Conservation (phyloP, 345 rosid species). For the Firmiana major region DNA sequence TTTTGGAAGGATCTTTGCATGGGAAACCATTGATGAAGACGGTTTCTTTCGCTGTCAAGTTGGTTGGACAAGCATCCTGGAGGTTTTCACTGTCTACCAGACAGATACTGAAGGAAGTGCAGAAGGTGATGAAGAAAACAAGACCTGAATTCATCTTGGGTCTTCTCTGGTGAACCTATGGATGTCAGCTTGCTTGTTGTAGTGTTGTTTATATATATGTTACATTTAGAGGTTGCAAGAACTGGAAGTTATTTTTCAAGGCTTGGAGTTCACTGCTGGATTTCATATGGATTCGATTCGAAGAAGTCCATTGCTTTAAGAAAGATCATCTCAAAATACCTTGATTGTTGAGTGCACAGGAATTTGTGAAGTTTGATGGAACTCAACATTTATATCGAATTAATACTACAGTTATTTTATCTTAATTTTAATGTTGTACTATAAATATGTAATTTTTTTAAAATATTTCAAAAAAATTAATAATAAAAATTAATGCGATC, state of each 20-base stretch:
- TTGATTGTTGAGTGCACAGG: neutral
- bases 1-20: slow-evolving; percentile 54
- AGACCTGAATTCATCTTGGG: slow-evolving; percentile 34
- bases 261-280: slow-evolving; percentile 10
- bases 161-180: neutral
- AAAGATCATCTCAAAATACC: slow-evolving; percentile 1
- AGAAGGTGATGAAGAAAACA: slow-evolving; percentile 22
- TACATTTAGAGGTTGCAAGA: slow-evolving; percentile 10
- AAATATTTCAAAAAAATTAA: too few species aligned
- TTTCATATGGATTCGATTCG: slow-evolving; percentile 25
- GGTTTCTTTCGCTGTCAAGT: slow-evolving; percentile 20
- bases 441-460: too few species aligned
- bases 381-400: too few species aligned
- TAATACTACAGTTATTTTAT: neutral
- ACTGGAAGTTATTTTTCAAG: neutral
- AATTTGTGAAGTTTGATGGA: too few species aligned
- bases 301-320: slow-evolving; percentile 46
- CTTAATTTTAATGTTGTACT: too few species aligned
- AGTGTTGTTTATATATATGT: neutral
- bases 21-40: slow-evolving; percentile 73
- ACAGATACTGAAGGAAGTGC: slow-evolving; percentile 25
- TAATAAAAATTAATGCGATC: too few species aligned
- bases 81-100: slow-evolving; percentile 46
- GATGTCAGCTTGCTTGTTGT: neutral
- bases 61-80: slow-evolving; percentile 69